Conservation (phyloP, 768 basidiomycete genomes). For the Lactifluus pinguis region DNA sequence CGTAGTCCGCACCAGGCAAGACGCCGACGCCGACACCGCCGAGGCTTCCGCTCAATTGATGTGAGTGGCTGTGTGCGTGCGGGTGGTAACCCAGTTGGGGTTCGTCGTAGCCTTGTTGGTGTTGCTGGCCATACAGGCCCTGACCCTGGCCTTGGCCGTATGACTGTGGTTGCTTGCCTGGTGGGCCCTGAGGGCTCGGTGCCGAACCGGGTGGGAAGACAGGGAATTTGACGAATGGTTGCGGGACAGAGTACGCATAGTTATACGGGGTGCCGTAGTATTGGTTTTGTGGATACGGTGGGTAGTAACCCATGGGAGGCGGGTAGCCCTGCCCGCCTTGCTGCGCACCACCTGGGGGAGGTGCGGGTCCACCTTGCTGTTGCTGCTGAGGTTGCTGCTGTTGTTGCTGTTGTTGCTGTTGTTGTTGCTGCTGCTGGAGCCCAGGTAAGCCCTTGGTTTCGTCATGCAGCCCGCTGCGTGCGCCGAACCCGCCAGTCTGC, state of each 20-base stretch:
- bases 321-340: conserved; percentile 57
- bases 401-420: conserved; percentile 42
- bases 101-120: conserved; percentile 43
- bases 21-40: conserved; percentile 25
- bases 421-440: conserved; percentile 47
- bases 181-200: conserved; percentile 58
- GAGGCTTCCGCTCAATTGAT: conserved; percentile 30
- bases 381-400: conserved; percentile 49
- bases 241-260: conserved; percentile 46
- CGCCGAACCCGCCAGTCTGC: conserved; percentile 56
- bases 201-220: conserved; percentile 59
- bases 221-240: conserved; percentile 70
- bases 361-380: conserved; percentile 39
- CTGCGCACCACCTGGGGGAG: conserved; percentile 51
- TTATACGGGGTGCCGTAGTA: conserved; percentile 69
- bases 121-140: conserved; percentile 58
- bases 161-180: conserved; percentile 43
- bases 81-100: conserved; percentile 46
- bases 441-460: conserved; percentile 64
- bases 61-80: conserved; percentile 37
- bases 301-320: conserved; percentile 51
- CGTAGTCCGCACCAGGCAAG: conserved; percentile 27
- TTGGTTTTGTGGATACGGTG: conserved; percentile 68
- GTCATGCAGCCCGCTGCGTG: conserved; percentile 61
- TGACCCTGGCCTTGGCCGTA: conserved; percentile 52